A percentile compares a stretch with the other conserved stretches of the same genome.
Conservation (phyloP, 768 basidiomycete species). For the Amanita rimosa region DNA sequence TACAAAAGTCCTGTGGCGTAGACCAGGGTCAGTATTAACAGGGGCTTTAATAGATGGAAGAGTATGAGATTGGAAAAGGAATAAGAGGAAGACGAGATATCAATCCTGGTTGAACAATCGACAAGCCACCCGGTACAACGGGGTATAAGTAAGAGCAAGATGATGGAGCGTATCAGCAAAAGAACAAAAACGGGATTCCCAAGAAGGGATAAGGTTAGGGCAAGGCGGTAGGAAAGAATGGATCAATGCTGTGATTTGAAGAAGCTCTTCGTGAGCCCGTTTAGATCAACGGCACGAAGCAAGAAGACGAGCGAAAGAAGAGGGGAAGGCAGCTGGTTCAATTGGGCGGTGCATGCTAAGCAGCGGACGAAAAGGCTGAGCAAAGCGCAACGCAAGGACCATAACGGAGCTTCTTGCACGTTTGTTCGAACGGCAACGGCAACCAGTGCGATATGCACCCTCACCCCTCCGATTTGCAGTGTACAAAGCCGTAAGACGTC, state of each 20-base stretch:
- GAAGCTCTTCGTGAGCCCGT: constrained; percentile 5
- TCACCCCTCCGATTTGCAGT: constrained; percentile 2
- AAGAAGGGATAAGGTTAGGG: constrained; percentile 3
- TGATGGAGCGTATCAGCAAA: constrained; percentile 5
- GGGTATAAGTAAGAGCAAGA: constrained; percentile 6
- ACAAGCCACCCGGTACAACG: neutral
- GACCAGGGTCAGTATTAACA: neutral
- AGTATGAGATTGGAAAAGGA: neutral
- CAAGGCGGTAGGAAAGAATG: constrained; percentile 6
- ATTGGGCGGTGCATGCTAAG: neutral
- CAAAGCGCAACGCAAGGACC: constrained; percentile 1
- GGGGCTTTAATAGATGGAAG: neutral
- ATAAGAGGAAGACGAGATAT: neutral
- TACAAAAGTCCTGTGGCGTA: neutral
- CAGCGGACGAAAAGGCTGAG: constrained; percentile 2
- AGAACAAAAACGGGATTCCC: constrained; percentile 6
- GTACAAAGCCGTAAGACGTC: constrained; percentile 1
- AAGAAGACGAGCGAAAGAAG: constrained; percentile 2
- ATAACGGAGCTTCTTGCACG: neutral
- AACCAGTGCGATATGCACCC: constrained; percentile 1
- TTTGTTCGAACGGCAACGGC: constrained; percentile 4
- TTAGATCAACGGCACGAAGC: constrained; percentile 6
- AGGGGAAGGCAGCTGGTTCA: neutral
- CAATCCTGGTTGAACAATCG: neutral
- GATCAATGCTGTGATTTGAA: neutral